phyloP scores from a whole-genome alignment of 495 filamentous ascomycete species.

The Neurospora hispaniola region DNA sequence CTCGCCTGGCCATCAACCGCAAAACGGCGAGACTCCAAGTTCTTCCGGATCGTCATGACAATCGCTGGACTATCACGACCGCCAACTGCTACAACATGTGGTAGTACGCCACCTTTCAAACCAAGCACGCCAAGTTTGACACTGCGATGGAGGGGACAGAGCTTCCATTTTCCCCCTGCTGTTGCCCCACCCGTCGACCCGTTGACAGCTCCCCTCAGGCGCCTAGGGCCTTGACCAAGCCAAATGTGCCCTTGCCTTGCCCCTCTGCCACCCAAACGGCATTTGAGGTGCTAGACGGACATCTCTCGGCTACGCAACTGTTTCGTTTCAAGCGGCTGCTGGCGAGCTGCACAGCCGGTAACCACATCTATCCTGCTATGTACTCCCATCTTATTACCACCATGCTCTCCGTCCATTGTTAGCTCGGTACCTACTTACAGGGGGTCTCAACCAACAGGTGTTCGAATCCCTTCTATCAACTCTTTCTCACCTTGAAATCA shows the following conservation, averaged over 20 bases:
- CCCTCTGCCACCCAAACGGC: background rate
- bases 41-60: background rate
- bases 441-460: too few relatives aligned
- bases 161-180: background rate
- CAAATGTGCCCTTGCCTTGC: background rate
- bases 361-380: slow-evolving; percentile 2
- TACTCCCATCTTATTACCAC: background rate
- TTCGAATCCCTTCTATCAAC: too few relatives aligned
- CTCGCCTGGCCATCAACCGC: background rate
- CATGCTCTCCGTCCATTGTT: background rate
- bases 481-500: too few relatives aligned
- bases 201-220: background rate
- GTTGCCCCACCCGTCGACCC: background rate
- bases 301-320: background rate
- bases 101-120: background rate
- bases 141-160: background rate
- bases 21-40: background rate
- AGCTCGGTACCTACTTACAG: too few relatives aligned
- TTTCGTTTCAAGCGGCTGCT: slow-evolving; percentile 12
- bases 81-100: background rate
- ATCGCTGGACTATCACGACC: background rate
- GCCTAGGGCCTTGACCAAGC: background rate
- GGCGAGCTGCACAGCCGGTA: slow-evolving; percentile 20
- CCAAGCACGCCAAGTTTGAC: background rate
- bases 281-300: background rate